Base-by-base conservation (phyloP, 73 alveolate genomes). In the Vitrella brassicaformis region DNA sequence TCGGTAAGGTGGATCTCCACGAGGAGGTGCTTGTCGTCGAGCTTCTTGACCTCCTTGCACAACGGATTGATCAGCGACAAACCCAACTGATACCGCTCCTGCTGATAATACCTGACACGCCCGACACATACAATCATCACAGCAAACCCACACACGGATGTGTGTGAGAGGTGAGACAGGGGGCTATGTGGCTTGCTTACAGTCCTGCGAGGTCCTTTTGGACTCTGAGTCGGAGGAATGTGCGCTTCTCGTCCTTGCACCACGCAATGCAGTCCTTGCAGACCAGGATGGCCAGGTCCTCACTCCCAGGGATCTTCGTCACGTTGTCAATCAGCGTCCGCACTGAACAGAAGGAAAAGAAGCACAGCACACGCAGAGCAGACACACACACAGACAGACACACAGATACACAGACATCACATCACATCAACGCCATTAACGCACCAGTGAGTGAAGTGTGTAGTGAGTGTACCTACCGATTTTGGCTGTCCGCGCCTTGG, bases 401-500 rank as follows among this genome's bases (percentile, higher is more conserved):
- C n/a, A n/a, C n/a, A n/a, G n/a, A n/a, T n/a, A n/a, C n/a, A n/a
- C n/a, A n/a, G n/a, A n/a, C n/a, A n/a, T n/a, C n/a, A n/a, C n/a
- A n/a, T n/a, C n/a, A n/a, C n/a, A n/a, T n/a, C n/a, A n/a, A n/a
- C n/a, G n/a, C n/a, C n/a, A n/a, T n/a, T n/a, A n/a, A n/a, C n/a
- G n/a, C n/a, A n/a, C n/a, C n/a, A n/a, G n/a, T n/a, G n/a, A n/a
- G n/a, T n/a, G n/a, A n/a, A n/a, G n/a, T n/a, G n/a, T n/a, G n/a
- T n/a, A n/a, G n/a, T n/a, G n/a, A n/a, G n/a, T n/a, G n/a, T n/a
- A 25, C 79, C 28, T 28, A 71, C 79, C 80, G 25, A 84, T 84
- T 72, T 84, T 84, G 47, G 90, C 90, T 45, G 84, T 72, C 70
- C 80, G 79, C 19, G 90, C 71, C 87, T 84, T 84, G 30, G 90